These are phyloP conservation scores for Vinca major DNA, from an alignment of 305 asterid species.

Conservation along the genomic window DNA sequence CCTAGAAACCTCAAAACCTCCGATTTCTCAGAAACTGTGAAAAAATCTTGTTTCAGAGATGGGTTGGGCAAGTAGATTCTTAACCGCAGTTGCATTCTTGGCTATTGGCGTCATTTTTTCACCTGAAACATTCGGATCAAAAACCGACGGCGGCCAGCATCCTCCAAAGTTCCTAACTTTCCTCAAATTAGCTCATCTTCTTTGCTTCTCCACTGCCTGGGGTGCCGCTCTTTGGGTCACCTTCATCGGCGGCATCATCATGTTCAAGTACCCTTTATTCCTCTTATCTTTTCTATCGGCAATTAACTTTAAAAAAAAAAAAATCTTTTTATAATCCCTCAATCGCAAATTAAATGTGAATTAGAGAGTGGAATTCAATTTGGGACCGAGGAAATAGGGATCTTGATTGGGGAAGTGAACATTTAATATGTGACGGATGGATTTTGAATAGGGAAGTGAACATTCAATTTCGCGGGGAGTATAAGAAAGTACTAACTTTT, in stretches of 20 bases:
- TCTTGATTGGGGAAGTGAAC: too few species aligned
- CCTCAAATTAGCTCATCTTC: constrained; percentile 70
- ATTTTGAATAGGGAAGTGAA: too few species aligned
- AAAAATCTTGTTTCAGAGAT: constrained; percentile 17
- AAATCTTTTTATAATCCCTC: too few species aligned
- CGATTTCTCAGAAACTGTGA: neutral
- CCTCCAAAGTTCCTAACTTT: constrained; percentile 37
- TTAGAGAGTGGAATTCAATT: too few species aligned
- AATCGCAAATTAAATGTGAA: too few species aligned
- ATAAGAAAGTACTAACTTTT: neutral
- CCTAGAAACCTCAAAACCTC: too few species aligned
- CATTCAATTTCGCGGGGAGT: too few species aligned
- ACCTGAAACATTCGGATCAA: constrained; percentile 82
- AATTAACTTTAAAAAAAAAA: too few species aligned
- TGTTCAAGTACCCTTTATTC: constrained; percentile 62
- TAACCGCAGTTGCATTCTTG: constrained; percentile 64
- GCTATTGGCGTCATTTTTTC: constrained; percentile 74
- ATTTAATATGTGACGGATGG: too few species aligned
- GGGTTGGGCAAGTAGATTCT: constrained; percentile 80
- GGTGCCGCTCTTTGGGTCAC: constrained; percentile 96
- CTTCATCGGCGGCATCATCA: constrained; percentile 96
- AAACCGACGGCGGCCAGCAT: constrained; percentile 43
- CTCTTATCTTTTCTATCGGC: neutral
- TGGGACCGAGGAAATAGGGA: too few species aligned
- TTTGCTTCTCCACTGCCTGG: constrained; percentile 86